Conservation (phyloP, 805 yeast genomes). For the Kregervanrija fluxuum region DNA sequence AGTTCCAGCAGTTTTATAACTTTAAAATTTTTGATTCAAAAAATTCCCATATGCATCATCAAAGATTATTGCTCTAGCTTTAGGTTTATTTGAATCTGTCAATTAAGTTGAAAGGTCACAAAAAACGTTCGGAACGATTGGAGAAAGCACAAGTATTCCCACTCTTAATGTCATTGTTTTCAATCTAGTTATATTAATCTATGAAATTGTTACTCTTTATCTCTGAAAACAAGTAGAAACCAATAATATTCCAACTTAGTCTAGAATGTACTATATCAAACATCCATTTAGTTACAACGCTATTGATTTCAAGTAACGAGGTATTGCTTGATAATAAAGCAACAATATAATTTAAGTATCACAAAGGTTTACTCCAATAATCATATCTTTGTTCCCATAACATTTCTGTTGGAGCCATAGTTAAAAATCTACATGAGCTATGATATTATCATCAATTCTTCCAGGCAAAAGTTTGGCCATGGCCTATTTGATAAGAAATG, state of each 20-base stretch:
- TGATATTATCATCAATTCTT: constrained; percentile 54
- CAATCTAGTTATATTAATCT: constrained; percentile 88
- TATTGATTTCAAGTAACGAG: constrained; percentile 78
- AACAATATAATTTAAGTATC: constrained; percentile 81
- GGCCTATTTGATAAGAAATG: constrained; percentile 82
- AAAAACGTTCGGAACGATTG: no score
- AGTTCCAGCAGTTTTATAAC: constrained; percentile 30
- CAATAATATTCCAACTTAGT: no score
- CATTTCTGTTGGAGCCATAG: constrained; percentile 90
- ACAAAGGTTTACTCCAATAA: constrained; percentile 67
- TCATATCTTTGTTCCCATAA: constrained; percentile 93
- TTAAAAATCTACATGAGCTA: constrained; percentile 80
- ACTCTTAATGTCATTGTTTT: constrained; percentile 88
- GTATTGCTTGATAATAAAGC: constrained; percentile 90
- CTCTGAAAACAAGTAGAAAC: no score
- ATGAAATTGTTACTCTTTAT: constrained; percentile 95
- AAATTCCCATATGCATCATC: no score
- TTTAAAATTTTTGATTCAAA: no score
- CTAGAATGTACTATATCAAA: constrained; percentile 79
- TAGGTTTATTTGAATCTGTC: no score
- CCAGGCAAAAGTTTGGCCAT: constrained; percentile 35
- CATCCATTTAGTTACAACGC: no score
- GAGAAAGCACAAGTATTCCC: no score
- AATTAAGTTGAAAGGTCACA: no score
- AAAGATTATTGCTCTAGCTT: no score